Evolutionary conservation across 495 filamentous ascomycete genomes (phyloP).

Genomic region (Friedmanniomyces simplex): DNA sequence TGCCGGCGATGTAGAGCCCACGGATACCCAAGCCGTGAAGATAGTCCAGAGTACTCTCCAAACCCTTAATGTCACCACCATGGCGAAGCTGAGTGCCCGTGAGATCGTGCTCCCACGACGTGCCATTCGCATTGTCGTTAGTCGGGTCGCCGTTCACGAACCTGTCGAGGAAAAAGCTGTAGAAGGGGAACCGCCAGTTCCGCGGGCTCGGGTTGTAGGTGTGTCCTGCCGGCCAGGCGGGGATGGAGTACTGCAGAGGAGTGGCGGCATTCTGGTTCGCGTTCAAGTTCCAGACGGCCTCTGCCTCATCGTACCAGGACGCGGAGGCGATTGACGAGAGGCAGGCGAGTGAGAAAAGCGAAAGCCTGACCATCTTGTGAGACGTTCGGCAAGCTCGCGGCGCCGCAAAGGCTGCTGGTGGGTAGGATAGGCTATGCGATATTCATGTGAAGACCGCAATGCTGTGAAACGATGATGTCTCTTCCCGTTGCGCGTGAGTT

Average conservation of each 20-base stretch:
- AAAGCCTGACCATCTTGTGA: not conserved
- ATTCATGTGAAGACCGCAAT: not conserved
- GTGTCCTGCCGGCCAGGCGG: slow-evolving; percentile 42
- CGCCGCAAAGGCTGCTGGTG: not conserved
- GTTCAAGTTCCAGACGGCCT: slow-evolving; percentile 14
- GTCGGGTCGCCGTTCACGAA: slow-evolving; percentile 63
- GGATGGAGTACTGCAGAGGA: slow-evolving; percentile 52
- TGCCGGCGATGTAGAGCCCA: slow-evolving; percentile 61
- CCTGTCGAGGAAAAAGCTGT: slow-evolving; percentile 59
- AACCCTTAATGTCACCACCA: slow-evolving; percentile 57
- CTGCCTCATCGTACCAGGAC: slow-evolving; percentile 12
- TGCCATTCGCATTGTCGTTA: slow-evolving; percentile 63
- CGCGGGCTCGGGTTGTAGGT: slow-evolving; percentile 47
- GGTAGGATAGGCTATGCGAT: not conserved
- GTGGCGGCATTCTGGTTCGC: slow-evolving; percentile 35
- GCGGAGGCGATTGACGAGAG: slow-evolving; percentile 2
- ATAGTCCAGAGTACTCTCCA: slow-evolving; percentile 61
- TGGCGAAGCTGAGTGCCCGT: slow-evolving; percentile 62
- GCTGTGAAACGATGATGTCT: not conserved
- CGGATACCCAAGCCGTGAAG: slow-evolving; percentile 67
- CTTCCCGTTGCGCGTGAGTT: not conserved
- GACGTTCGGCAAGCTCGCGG: not conserved
- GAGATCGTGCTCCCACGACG: slow-evolving; percentile 58
- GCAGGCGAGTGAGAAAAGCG: not conserved
- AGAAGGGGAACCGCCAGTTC: slow-evolving; percentile 65